Conservation (phyloP, 495 filamentous ascomycete genomes). For the Penicillium arizonense region DNA sequence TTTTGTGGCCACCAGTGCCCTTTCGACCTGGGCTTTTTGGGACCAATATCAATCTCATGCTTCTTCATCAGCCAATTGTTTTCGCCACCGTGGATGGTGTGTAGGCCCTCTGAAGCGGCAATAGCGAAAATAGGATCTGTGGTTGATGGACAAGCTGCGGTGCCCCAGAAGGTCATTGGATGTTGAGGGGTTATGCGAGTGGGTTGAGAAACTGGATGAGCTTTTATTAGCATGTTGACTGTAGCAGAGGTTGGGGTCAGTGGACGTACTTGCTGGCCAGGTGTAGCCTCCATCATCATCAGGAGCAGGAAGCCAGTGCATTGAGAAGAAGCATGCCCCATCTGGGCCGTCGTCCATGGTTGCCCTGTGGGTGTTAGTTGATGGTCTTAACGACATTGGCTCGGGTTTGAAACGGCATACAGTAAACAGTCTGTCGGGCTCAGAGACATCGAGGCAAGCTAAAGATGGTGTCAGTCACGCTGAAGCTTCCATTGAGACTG, state of each 20-base stretch:
- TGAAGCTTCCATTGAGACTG: background rate
- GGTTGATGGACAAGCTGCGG: constrained; percentile 32
- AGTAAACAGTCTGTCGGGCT: constrained; percentile 39
- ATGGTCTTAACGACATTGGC: background rate
- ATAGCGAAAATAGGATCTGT: constrained; percentile 35
- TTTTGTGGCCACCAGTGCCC: no score
- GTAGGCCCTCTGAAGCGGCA: constrained; percentile 41
- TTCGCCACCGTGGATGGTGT: constrained; percentile 30
- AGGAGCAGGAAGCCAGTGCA: constrained; percentile 34
- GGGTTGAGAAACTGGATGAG: constrained; percentile 25
- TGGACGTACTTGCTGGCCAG: constrained; percentile 31
- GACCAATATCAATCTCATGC: constrained; percentile 18
- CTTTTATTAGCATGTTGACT: background rate
- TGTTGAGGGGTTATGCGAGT: constrained; percentile 26
- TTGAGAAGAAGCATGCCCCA: constrained; percentile 36
- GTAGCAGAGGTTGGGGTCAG: background rate
- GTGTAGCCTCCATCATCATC: constrained; percentile 34
- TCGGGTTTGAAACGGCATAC: constrained; percentile 17
- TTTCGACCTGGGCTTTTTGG: background rate
- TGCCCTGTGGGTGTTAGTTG: constrained; percentile 26
- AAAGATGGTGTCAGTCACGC: constrained; percentile 3
- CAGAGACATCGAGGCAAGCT: constrained; percentile 41
- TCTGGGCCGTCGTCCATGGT: constrained; percentile 40
- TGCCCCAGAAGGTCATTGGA: constrained; percentile 34
- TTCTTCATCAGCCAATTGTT: constrained; percentile 37